Conservation (phyloP, 257 asterid genomes). For the Penstemon newberryi region DNA sequence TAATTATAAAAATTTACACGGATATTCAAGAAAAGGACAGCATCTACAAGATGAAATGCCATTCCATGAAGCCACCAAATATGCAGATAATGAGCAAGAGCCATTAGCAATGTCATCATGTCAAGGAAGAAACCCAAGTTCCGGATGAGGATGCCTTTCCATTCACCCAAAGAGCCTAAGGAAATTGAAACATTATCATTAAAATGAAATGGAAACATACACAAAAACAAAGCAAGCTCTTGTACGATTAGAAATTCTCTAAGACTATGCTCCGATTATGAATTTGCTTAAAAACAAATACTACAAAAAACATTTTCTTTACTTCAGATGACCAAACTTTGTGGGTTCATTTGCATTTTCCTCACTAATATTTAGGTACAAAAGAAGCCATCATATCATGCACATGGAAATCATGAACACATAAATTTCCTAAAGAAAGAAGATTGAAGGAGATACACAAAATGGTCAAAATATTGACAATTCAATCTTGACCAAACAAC, state of each 20-base stretch:
- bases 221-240: background rate
- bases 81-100: constrained; percentile 81
- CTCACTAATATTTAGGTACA: too few relatives aligned
- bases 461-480: too few relatives aligned
- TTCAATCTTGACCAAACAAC: background rate
- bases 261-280: too few relatives aligned
- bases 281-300: too few relatives aligned
- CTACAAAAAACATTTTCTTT: background rate
- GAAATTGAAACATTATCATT: background rate
- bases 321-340: too few relatives aligned
- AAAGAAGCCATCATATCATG: background rate
- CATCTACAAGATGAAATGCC: constrained; percentile 95
- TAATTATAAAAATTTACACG: constrained; percentile 58
- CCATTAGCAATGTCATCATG: constrained; percentile 89
- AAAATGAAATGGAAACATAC: background rate
- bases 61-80: constrained; percentile 99
- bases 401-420: background rate
- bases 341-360: too few relatives aligned
- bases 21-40: constrained; percentile 78
- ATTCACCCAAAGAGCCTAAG: constrained; percentile 82
- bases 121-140: constrained; percentile 87
- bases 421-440: too few relatives aligned
- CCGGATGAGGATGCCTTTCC: constrained; percentile 80
- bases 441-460: too few relatives aligned
- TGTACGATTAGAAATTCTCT: too few relatives aligned